phyloP scores from a whole-genome alignment of 2,329 filamentous ascomycete species.

The Talaromyces sp. region DNA sequence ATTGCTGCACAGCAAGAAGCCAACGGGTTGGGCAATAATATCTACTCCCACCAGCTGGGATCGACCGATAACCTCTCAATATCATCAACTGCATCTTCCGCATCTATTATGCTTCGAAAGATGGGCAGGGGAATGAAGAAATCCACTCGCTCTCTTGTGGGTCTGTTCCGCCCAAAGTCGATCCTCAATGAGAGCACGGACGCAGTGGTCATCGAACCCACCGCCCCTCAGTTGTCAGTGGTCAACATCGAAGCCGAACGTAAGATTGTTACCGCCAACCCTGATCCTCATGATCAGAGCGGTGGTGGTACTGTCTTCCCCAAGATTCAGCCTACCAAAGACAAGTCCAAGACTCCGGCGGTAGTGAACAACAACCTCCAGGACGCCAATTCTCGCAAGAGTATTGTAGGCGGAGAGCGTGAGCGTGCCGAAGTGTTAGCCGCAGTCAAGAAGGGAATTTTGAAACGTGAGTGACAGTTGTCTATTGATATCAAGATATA shows the following conservation, averaged over 20 bases:
- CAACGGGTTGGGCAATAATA: conserved; percentile 83
- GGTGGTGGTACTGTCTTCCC: conserved; percentile 78
- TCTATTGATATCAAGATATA: background rate
- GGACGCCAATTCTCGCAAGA: conserved; percentile 59
- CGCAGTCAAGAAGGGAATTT: conserved; percentile 88
- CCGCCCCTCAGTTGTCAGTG: conserved; percentile 85
- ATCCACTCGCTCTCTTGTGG: conserved; percentile 82
- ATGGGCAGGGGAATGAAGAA: conserved; percentile 99
- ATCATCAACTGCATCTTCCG: conserved; percentile 49
- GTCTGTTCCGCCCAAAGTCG: conserved; percentile 92
- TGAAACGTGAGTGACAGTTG: conserved; percentile 67
- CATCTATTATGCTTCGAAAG: conserved; percentile 68
- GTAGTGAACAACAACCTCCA: conserved; percentile 41
- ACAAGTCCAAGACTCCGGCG: conserved; percentile 48
- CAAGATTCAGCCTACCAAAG: conserved; percentile 74
- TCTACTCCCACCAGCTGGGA: conserved; percentile 75
- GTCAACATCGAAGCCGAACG: conserved; percentile 93
- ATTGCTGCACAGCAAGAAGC: conserved; percentile 93
- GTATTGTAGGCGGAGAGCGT: conserved; percentile 83
- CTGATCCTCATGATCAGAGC: conserved; percentile 59
- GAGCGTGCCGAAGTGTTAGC: conserved; percentile 90
- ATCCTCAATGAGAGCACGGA: conserved; percentile 75
- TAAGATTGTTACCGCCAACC: conserved; percentile 74
- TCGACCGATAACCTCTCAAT: conserved; percentile 83
- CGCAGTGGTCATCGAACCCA: conserved; percentile 60